Percentiles rank a stretch among this genome's conserved stretches.
Conservation (phyloP, 2,329 filamentous ascomycete species). For the Pezicula carpinea region DNA sequence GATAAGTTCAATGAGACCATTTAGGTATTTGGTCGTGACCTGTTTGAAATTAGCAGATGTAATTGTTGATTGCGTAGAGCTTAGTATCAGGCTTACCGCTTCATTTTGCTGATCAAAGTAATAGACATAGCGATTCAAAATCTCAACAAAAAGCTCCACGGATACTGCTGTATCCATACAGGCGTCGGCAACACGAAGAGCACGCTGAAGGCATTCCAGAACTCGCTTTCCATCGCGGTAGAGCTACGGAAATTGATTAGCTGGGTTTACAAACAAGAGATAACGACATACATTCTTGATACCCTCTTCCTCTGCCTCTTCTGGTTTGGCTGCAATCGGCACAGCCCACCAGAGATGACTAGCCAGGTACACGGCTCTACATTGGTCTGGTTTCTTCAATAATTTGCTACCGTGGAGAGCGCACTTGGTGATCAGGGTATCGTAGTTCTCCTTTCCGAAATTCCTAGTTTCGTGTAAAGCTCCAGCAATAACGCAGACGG, state of each 20-base stretch:
- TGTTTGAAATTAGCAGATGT: conserved; percentile 25
- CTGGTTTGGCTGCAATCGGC: conserved; percentile 69
- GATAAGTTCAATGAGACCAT: conserved; percentile 95
- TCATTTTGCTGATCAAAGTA: conserved; percentile 99
- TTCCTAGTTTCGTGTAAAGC: conserved; percentile 83
- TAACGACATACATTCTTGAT: conserved; percentile 57
- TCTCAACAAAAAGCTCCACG: conserved; percentile 97
- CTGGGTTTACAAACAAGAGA: not conserved
- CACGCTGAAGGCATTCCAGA: conserved; percentile 90
- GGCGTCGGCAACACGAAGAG: conserved; percentile 91
- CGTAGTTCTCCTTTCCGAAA: conserved; percentile 96
- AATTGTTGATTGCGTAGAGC: conserved; percentile 7
- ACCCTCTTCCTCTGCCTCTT: conserved; percentile 72
- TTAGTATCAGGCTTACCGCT: conserved; percentile 50
- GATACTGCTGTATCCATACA: conserved; percentile 99
- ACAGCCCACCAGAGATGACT: conserved; percentile 98
- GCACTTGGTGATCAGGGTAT: conserved; percentile 96
- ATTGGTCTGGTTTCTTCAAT: conserved; percentile 96
- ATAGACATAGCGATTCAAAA: conserved; percentile 96
- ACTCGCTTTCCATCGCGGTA: conserved; percentile 98
- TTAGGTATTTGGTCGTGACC: conserved; percentile 95
- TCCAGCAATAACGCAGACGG: conserved; percentile 88
- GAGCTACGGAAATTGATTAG: conserved; percentile 49
- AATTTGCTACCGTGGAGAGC: conserved; percentile 95
- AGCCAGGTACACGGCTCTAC: conserved; percentile 90